Evolutionary conservation across 2,329 filamentous ascomycete species (phyloP).

Genomic region (Lecanicillium sp.): DNA sequence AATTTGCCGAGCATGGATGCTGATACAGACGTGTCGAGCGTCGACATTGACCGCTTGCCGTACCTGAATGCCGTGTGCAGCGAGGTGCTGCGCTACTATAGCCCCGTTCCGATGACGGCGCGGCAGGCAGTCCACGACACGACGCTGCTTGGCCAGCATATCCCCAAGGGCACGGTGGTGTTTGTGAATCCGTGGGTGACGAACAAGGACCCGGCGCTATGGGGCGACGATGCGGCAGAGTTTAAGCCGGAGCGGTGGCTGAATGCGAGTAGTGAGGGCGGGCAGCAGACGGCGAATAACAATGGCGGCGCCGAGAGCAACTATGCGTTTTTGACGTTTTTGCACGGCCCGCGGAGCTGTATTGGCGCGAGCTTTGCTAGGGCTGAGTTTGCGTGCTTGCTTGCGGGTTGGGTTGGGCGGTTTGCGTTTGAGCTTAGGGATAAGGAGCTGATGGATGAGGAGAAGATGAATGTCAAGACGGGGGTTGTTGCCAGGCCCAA

Average conservation of each 20-base stretch:
- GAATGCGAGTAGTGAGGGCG: conserved; percentile 28
- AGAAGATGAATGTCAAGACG: conserved; percentile 57
- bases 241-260: conserved; percentile 80
- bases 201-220: conserved; percentile 61
- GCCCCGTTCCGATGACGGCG: conserved; percentile 63
- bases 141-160: conserved; percentile 51
- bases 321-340: conserved; percentile 71
- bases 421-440: conserved; percentile 57
- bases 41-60: conserved; percentile 56
- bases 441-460: conserved; percentile 56
- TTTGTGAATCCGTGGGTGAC: conserved; percentile 57
- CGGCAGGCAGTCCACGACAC: conserved; percentile 59
- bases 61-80: conserved; percentile 64
- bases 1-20: conserved; percentile 43
- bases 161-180: conserved; percentile 65
- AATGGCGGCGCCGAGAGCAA: conserved; percentile 64
- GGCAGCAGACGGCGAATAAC: conserved; percentile 14
- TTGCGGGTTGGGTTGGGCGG: conserved; percentile 68
- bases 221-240: conserved; percentile 64
- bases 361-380: conserved; percentile 77
- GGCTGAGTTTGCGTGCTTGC: conserved; percentile 74
- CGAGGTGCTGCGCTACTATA: conserved; percentile 66
- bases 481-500: conserved; percentile 65
- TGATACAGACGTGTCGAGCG: conserved; percentile 19
- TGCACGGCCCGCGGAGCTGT: conserved; percentile 79